Percentiles rank a stretch among this genome's conserved stretches.
Conservation (phyloP, 2,329 filamentous ascomycete species). For the Chrysosporium keratinophilum region DNA sequence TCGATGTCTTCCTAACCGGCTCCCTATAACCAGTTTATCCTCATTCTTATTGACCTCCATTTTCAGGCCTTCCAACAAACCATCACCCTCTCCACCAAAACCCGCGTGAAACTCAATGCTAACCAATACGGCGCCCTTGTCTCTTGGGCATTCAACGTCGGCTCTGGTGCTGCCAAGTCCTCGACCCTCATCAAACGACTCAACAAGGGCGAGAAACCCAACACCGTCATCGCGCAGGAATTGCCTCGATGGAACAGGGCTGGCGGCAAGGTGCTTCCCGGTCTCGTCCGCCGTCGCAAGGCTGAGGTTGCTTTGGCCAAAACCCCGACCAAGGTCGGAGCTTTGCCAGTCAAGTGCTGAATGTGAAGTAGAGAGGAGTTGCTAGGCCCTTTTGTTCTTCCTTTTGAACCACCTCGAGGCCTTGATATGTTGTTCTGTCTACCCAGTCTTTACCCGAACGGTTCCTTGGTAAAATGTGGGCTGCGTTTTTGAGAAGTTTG, state of each 20-base stretch:
- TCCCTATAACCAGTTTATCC: not conserved
- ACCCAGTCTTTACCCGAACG: too few species aligned
- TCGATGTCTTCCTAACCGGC: not conserved
- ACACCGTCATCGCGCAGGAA: conserved; percentile 37
- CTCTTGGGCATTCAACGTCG: conserved; percentile 45
- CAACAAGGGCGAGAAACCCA: conserved; percentile 36
- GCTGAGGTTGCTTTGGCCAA: conserved; percentile 39
- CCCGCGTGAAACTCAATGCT: conserved; percentile 35
- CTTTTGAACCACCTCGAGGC: too few species aligned
- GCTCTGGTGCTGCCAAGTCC: conserved; percentile 33
- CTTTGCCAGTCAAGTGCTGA: conserved; percentile 15
- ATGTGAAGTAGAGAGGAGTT: not conserved
- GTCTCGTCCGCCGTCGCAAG: conserved; percentile 35
- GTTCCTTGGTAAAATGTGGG: too few species aligned
- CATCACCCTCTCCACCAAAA: conserved; percentile 30
- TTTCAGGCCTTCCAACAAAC: conserved; percentile 29
- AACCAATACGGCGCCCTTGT: conserved; percentile 47
- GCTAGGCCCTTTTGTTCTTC: too few species aligned
- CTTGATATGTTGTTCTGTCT: too few species aligned
- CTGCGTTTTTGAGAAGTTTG: too few species aligned
- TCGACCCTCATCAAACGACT: conserved; percentile 38
- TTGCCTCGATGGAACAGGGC: conserved; percentile 42
- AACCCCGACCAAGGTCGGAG: conserved; percentile 15
- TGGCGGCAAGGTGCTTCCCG: conserved; percentile 32
- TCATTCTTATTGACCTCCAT: not conserved